These are phyloP conservation scores for Tylopilus vinaceipallidus DNA, from an alignment of 768 basidiomycete species.

Conservation along the genomic window DNA sequence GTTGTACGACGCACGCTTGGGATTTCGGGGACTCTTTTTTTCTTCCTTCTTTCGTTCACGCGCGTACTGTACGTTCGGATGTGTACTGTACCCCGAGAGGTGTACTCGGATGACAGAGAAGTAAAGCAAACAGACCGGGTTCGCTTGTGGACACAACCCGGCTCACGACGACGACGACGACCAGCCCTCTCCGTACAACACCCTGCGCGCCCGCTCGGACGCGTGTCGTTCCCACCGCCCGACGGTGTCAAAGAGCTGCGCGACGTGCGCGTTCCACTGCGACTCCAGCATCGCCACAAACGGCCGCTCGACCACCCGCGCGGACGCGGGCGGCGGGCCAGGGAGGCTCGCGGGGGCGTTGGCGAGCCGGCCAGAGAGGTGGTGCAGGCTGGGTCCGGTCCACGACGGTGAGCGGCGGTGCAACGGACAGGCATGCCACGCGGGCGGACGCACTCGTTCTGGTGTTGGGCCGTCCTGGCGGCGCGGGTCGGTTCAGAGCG, in stretches of 20 bases:
- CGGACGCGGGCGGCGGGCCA: constrained; percentile 54
- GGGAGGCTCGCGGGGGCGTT: constrained; percentile 46
- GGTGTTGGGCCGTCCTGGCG: constrained; percentile 52
- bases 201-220: constrained; percentile 44
- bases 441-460: constrained; percentile 42
- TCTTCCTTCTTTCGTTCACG: too few relatives aligned
- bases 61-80: not conserved
- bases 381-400: constrained; percentile 41
- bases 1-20: not conserved
- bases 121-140: too few relatives aligned
- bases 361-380: constrained; percentile 48
- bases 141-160: too few relatives aligned
- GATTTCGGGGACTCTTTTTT: not conserved
- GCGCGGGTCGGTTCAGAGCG: not conserved
- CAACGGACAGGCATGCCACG: not conserved
- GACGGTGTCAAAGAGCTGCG: constrained; percentile 41
- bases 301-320: constrained; percentile 47
- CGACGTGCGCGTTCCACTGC: constrained; percentile 60
- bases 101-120: too few relatives aligned
- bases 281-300: constrained; percentile 49
- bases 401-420: too few relatives aligned
- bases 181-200: constrained; percentile 41
- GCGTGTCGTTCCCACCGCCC: constrained; percentile 46
- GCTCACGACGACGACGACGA: too few relatives aligned
- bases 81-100: too few relatives aligned